Base-by-base conservation (phyloP, 352 stramenopile genomes). In the Globisporangium cylindrosporum region DNA sequence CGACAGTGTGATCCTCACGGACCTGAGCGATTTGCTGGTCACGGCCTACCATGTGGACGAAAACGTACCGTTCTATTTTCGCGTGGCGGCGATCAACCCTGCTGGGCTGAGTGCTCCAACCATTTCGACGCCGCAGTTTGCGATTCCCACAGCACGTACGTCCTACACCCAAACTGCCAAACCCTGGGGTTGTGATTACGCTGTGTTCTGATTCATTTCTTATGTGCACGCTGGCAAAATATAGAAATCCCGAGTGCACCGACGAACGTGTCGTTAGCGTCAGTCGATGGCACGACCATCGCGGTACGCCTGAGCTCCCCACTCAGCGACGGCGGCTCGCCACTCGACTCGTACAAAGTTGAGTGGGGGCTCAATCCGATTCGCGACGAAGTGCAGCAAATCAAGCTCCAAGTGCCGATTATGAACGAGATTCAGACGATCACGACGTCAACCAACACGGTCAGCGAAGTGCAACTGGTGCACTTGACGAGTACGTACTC, bases 11-110 rank as follows among this genome's bases (percentile, higher is more conserved):
- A 73, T 97, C 4, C 59, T 98, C 18, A 97, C 91, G 0, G 92
- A 98, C 66, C 66, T 98, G 25, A 92, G 84, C 51, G 78, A 94
- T 56, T 73, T 98, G n/a, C 77, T 80, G 1, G 73, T 95, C 56
- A 89, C 80, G 1, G 89, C 97, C 5, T 77, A 82, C 32, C 79
- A 91, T 12, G 79, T 99, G 2, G 91, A 98, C 48, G 88, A 98
- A 60, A 97, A 97, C 34, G 91, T 99, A 6, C 82, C 92, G 10
- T 99, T 98, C 68, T 99, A 97, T 73, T 93, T 99, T 62, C 85
- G 93, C 18, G 95, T 99, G 22, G 92, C 86, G 6, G 96, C 96
- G 27, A 91, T 95, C 25, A 99, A 99, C 66, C 75, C 84, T 10
- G 76, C 95, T 20, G 96, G 96, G 9, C 58, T 73, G 5, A 92